Conservation (phyloP, 1,284 basidiomycete species). For the Ceratobasidium sp. region DNA sequence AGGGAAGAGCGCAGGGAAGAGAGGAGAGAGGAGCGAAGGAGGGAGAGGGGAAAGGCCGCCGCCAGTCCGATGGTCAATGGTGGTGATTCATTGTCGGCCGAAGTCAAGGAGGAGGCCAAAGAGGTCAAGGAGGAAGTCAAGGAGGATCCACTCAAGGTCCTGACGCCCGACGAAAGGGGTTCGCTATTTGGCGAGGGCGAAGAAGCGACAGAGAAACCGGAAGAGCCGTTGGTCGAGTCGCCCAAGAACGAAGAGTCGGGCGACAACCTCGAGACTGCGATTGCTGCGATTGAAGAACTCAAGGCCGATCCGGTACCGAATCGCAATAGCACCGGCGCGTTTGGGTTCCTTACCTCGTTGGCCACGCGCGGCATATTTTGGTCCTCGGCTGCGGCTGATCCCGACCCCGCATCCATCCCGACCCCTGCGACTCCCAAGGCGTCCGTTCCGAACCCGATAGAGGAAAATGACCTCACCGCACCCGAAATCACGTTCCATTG, state of each 20-base stretch:
- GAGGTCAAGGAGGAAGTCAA: neutral
- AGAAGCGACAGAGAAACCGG: neutral
- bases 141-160: slow-evolving; percentile 1
- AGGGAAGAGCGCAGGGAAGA: neutral
- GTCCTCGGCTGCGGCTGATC: neutral
- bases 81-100: neutral
- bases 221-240: neutral
- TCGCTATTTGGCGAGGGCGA: slow-evolving; percentile 12
- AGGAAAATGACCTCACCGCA: neutral
- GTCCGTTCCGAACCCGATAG: neutral
- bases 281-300: neutral
- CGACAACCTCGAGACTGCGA: neutral
- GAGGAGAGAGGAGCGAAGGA: neutral
- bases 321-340: slow-evolving; percentile 18
- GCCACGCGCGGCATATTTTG: slow-evolving; percentile 7
- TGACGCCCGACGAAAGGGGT: slow-evolving; percentile 9
- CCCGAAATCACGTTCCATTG: slow-evolving; percentile 56
- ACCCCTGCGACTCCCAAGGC: slow-evolving; percentile 13
- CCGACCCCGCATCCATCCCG: neutral
- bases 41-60: neutral
- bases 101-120: neutral
- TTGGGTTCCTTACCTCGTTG: slow-evolving; percentile 4
- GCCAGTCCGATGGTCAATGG: neutral
- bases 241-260: neutral
- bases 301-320: neutral